Conservation (phyloP, 331 rosid species). For the Dryas integrifolia region DNA sequence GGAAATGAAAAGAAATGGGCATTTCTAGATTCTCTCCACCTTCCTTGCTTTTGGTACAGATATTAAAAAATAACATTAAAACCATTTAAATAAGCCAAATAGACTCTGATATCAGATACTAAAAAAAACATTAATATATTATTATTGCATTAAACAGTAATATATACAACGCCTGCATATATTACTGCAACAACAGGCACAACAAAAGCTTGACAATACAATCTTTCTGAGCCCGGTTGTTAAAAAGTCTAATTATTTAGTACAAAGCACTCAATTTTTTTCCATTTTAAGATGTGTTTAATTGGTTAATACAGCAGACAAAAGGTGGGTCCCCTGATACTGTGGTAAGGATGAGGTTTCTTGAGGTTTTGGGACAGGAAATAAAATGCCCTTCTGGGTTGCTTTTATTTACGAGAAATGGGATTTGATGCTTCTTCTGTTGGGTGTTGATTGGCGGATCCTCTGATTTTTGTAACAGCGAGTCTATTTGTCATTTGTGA, state of each 20-base stretch:
- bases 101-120: slow-evolving; percentile 15
- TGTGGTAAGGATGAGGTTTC: slow-evolving; percentile 36
- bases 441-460: slow-evolving; percentile 45
- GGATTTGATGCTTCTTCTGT: slow-evolving; percentile 22
- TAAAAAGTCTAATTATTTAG: neutral
- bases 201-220: slow-evolving; percentile 38
- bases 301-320: slow-evolving; percentile 40
- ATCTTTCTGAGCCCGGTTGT: slow-evolving; percentile 28
- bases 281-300: slow-evolving; percentile 28
- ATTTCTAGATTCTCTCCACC: slow-evolving; percentile 84
- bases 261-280: neutral
- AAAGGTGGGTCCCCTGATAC: slow-evolving; percentile 37
- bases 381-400: slow-evolving; percentile 37
- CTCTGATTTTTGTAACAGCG: slow-evolving; percentile 17
- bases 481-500: slow-evolving; percentile 9
- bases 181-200: slow-evolving; percentile 35
- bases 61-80: slow-evolving; percentile 20
- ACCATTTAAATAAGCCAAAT: neutral
- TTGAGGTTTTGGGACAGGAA: neutral
- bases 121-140: neutral
- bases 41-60: slow-evolving; percentile 47
- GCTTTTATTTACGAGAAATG: slow-evolving; percentile 38
- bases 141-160: neutral
- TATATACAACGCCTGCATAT: slow-evolving; percentile 14
- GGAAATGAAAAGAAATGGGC: slow-evolving; percentile 42